A percentile compares a stretch with the other conserved stretches of the same genome.
Conservation (phyloP, 805 yeast genomes). For the Ogataea trehalophila region DNA sequence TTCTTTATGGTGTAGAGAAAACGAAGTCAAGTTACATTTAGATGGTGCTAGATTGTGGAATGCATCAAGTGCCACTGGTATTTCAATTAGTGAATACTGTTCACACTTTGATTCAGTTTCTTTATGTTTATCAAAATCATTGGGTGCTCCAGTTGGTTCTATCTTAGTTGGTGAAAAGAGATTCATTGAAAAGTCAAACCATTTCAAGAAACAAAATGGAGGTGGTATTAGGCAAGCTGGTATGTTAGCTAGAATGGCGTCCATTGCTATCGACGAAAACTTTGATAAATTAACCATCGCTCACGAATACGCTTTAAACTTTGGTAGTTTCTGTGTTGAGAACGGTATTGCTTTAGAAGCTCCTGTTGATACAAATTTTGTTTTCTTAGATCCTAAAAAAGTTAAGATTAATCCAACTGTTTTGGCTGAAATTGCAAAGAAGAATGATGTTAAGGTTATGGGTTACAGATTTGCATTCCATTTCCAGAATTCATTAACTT, state of each 20-base stretch:
- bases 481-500: slow-evolving; percentile 51
- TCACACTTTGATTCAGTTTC: slow-evolving; percentile 77
- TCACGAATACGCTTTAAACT: slow-evolving; percentile 44
- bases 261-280: slow-evolving; percentile 65
- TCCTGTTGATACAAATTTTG: slow-evolving; percentile 80
- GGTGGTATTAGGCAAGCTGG: slow-evolving; percentile 91
- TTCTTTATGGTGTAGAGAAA: slow-evolving; percentile 57
- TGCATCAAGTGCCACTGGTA: slow-evolving; percentile 69
- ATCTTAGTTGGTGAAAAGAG: slow-evolving; percentile 63
- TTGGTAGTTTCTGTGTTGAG: slow-evolving; percentile 44
- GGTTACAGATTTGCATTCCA: slow-evolving; percentile 81
- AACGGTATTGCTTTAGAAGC: slow-evolving; percentile 54
- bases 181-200: slow-evolving; percentile 65
- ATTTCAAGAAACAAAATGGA: slow-evolving; percentile 84
- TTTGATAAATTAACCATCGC: slow-evolving; percentile 47
- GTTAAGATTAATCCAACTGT: slow-evolving; percentile 49
- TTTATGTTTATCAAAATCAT: slow-evolving; percentile 77
- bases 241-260: slow-evolving; percentile 71
- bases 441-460: slow-evolving; percentile 58
- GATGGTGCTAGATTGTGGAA: slow-evolving; percentile 93
- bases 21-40: slow-evolving; percentile 63
- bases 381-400: slow-evolving; percentile 56
- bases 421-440: slow-evolving; percentile 48
- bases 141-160: slow-evolving; percentile 91
- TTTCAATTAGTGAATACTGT: slow-evolving; percentile 66